Conservation (phyloP, 2,329 filamentous ascomycete species). For the Cryphonectria japonica region DNA sequence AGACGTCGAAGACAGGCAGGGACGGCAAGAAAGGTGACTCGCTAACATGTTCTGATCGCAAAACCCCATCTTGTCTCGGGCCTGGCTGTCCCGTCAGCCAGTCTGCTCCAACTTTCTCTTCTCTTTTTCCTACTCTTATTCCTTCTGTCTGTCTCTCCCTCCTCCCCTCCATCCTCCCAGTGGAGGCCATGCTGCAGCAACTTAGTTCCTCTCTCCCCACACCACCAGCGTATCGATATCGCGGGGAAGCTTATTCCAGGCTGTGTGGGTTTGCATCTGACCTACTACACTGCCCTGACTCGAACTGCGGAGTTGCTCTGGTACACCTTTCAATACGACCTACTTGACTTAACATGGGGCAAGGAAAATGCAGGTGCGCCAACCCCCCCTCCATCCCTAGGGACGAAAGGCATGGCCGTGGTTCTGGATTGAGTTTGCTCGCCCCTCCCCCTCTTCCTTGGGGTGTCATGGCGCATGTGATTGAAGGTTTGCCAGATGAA, state of each 20-base stretch:
- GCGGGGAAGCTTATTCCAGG: conserved; percentile 9
- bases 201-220: background rate
- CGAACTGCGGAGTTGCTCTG: background rate
- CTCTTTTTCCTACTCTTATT: background rate
- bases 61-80: background rate
- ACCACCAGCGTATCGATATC: conserved; percentile 8
- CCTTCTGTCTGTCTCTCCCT: background rate
- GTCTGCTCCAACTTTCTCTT: background rate
- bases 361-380: no score
- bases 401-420: background rate
- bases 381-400: no score
- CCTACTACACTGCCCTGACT: background rate
- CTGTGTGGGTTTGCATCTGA: background rate
- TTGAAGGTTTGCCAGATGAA: background rate
- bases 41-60: background rate
- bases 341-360: background rate
- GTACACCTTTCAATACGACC: background rate
- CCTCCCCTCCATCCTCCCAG: background rate
- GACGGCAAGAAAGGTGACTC: conserved; percentile 12
- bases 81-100: background rate
- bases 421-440: background rate
- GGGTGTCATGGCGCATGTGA: background rate
- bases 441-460: background rate
- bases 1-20: background rate
- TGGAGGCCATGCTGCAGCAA: background rate